Conservation (phyloP, 2,329 filamentous ascomycete genomes). For the Xylariaceae sp. region DNA sequence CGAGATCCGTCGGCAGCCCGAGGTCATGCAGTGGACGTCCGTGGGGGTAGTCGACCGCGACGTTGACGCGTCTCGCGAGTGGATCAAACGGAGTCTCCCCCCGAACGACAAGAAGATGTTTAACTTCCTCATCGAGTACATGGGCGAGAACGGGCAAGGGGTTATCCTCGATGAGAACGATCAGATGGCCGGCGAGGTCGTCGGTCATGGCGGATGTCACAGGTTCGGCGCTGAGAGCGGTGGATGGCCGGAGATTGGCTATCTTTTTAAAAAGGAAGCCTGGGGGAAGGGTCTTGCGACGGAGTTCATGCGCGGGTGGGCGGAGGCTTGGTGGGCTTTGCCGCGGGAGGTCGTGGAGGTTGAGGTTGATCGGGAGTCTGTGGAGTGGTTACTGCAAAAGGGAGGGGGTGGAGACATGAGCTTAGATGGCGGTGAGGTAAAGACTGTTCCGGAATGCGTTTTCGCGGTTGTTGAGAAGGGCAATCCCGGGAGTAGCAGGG, state of each 20-base stretch:
- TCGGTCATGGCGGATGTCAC: slow-evolving; percentile 43
- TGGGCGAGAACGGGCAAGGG: slow-evolving; percentile 24
- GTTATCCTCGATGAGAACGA: no score
- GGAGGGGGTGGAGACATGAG: slow-evolving; percentile 5
- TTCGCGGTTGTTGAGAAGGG: slow-evolving; percentile 43
- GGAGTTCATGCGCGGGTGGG: slow-evolving; percentile 49
- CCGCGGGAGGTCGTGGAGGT: slow-evolving; percentile 43
- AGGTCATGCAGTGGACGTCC: slow-evolving; percentile 59
- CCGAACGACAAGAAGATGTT: slow-evolving; percentile 49
- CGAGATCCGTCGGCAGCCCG: slow-evolving; percentile 51
- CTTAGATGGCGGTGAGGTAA: slow-evolving; percentile 19
- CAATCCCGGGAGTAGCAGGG: slow-evolving; percentile 52
- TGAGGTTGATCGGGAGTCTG: slow-evolving; percentile 38
- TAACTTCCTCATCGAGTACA: slow-evolving; percentile 48
- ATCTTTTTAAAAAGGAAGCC: slow-evolving; percentile 48
- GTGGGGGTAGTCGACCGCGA: slow-evolving; percentile 40
- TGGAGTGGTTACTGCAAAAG: no score
- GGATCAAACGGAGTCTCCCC: slow-evolving; percentile 40
- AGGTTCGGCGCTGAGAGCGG: slow-evolving; percentile 30
- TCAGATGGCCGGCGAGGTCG: slow-evolving; percentile 49
- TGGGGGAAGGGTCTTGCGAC: slow-evolving; percentile 57
- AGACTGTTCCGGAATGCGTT: slow-evolving; percentile 40
- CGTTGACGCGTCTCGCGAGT: slow-evolving; percentile 40
- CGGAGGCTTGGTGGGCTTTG: slow-evolving; percentile 46
- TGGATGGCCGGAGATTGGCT: slow-evolving; percentile 58